phyloP scores from a whole-genome alignment of 495 filamentous ascomycete species.

The Hypoxylon trugodes region DNA sequence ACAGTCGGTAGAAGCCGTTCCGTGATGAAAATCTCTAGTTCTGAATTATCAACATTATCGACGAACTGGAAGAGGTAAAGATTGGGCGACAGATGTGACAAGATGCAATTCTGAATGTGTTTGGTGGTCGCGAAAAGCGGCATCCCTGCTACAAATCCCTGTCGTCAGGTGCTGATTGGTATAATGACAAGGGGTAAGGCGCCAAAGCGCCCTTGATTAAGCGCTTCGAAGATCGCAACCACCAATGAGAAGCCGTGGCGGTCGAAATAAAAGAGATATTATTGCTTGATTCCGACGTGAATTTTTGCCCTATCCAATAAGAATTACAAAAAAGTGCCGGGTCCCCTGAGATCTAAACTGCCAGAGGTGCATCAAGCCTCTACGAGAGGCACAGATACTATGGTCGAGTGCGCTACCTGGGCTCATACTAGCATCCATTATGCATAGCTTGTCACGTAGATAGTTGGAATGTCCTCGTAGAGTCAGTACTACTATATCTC shows the following conservation, averaged over 20 bases:
- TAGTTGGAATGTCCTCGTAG: constrained; percentile 13
- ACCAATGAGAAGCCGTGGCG: constrained; percentile 33
- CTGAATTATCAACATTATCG: constrained; percentile 21
- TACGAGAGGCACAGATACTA: constrained; percentile 5
- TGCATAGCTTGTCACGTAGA: constrained; percentile 33
- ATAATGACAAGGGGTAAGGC: constrained; percentile 22
- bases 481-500: constrained; percentile 10
- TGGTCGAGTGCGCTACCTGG: neutral
- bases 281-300: constrained; percentile 31
- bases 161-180: constrained; percentile 38
- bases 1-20: constrained; percentile 11
- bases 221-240: constrained; percentile 36
- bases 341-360: constrained; percentile 32
- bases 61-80: neutral
- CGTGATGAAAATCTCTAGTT: constrained; percentile 26
- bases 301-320: constrained; percentile 30
- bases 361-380: constrained; percentile 36
- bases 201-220: constrained; percentile 36
- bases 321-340: constrained; percentile 18
- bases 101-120: constrained; percentile 21
- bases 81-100: constrained; percentile 42
- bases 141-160: constrained; percentile 24
- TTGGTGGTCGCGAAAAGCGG: constrained; percentile 27
- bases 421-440: constrained; percentile 16
- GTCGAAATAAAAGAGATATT: constrained; percentile 37